Base-by-base conservation (phyloP, 805 yeast species). In the Vanderwaltozyma verrucispora region DNA sequence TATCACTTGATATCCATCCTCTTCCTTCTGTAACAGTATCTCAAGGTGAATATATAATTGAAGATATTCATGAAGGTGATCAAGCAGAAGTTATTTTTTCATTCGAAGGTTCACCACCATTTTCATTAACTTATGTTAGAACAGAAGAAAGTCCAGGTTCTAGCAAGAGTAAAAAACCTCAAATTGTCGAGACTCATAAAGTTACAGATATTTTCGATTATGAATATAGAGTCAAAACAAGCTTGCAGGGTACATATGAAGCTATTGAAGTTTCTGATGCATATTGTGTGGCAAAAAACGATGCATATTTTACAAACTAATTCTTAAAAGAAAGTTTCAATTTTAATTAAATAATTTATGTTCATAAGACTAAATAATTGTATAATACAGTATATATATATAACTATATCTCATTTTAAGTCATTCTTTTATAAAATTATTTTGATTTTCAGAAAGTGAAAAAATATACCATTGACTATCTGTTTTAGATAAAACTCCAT, bases 41-140 rank as follows among this genome's bases (percentile, higher is more conserved):
- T 18, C 83, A 80, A 49, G 95, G 95, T n/a, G 79, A 75, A 39
- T 64, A 74, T 14, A 63, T 78, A 8, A 74, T 79, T 39, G 88
- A 79, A 51, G 89, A 85, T 56, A 83, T 92, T 30, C 94, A 87
- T 51, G 94, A 86, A 54, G 98, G 97, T 33, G 98, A 92, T 47
- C 84, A 82, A 51, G 88, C 94, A 1, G 95, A 87, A 54, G 76
- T 92, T 33, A 72, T 72, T 2, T 89, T 92, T 62, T 71, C 75
- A 16, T 83, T 92, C 51, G 72, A 73, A 25, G 98, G 98, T 13
- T 73, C 77, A 0, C 95, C 97, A 10, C 99, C 99, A 11, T 92
- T 89, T 64, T 66, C 78, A 29, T 69, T 92, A 46, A 83, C 88
- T 1, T 92, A 88, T 54, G 81, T 81, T 8, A 72, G 97, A 53